Evolutionary conservation across 352 stramenopile genomes (phyloP), one percentile per base, ranked within the genome.

Genomic region (Peronospora farinosa): DNA sequence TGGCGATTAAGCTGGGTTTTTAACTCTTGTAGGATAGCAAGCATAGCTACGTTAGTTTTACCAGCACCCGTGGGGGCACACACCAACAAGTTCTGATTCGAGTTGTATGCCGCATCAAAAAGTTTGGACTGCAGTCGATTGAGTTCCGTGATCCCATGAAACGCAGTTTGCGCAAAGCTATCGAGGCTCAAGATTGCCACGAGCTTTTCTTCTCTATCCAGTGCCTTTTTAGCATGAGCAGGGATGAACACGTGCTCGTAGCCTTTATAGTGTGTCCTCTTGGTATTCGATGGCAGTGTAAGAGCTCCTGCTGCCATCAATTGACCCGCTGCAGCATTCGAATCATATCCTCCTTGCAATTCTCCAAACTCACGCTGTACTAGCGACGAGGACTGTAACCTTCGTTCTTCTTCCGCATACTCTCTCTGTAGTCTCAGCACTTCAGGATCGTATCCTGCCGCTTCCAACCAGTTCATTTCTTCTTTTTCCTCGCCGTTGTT

Each of bases 21-120:
- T n/a, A 97, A 59, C 38, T 96, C 90, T 15, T 97, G 89, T 8
- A 98, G 69, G 8, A 99, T 91, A 1, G 93, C 76, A 7, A 99
- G 77, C 92, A 99, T 97, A 2, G 97, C 97, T 13, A 99, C 95
- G 72, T 99, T 99, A 0, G 96, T 99, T 58, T 99, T 99, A 57
- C 96, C 96, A 5, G 96, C 95, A 47, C 95, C 95, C 0, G 84
- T 95, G 0, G 85, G 85, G 7, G 85, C 86, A 43, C 85, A 95
- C 28, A 99, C 95, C 19, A 99, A 73, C 55, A 98, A 62, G 65
- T 99, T 99, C 64, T 99, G 93, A 41, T 97, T 92, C 45, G 84
- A 92, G 45, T 95, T 78, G 69, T 97, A 99, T 0, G 96, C 96
- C 0, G 78, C 86, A 17, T 98, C 74, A 70, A 98, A 99, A 7